Conservation (phyloP, 192 early-diverging fungal species). For the Linnemannia zychae region DNA sequence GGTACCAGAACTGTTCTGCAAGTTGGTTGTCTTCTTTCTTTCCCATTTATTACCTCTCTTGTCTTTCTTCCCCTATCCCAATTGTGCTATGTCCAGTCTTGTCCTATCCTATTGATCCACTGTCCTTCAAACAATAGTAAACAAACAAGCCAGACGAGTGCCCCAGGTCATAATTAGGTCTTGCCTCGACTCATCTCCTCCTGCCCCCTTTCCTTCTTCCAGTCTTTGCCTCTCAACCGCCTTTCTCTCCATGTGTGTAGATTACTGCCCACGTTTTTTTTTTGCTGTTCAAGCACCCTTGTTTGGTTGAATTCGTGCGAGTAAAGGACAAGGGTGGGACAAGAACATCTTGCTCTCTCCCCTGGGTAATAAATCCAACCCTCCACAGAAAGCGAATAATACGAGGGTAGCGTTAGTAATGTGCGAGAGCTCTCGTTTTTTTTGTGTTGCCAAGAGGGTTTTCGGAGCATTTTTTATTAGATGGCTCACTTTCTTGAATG, state of each 20-base stretch:
- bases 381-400: not conserved
- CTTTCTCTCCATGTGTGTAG: not conserved
- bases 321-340: no score
- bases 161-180: not conserved
- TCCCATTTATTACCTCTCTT: not conserved
- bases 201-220: not conserved
- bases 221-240: not conserved
- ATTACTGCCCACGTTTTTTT: constrained; percentile 1
- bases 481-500: not conserved
- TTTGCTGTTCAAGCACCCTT: not conserved
- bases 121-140: not conserved
- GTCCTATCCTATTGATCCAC: not conserved
- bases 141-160: not conserved
- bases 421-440: not conserved
- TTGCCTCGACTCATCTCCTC: not conserved
- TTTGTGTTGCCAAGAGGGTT: not conserved
- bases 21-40: not conserved
- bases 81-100: not conserved
- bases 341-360: not conserved
- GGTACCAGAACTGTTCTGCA: not conserved
- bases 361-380: not conserved
- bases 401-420: no score
- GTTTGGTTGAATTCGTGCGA: not conserved
- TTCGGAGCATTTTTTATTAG: constrained; percentile 1
- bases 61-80: not conserved